A percentile compares a stretch with the other conserved stretches of the same genome.
These are phyloP conservation scores for Trichocladium uniseriatum DNA, from an alignment of 495 filamentous ascomycete species.

Conservation along the genomic window DNA sequence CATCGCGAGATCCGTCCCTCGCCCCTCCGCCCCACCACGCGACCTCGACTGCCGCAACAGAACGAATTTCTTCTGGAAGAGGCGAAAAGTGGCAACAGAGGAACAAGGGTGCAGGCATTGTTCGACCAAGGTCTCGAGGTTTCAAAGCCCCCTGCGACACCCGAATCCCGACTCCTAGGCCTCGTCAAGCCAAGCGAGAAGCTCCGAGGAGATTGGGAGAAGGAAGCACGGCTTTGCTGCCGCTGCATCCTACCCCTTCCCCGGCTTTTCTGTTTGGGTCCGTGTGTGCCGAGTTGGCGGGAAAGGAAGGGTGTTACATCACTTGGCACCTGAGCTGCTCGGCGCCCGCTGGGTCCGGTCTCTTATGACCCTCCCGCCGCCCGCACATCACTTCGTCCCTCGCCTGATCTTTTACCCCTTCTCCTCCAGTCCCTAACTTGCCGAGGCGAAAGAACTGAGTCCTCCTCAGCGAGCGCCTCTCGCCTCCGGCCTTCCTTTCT, in stretches of 20 bases:
- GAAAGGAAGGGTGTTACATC: slow-evolving; percentile 9
- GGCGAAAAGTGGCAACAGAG: not conserved
- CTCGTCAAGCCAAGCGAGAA: not conserved
- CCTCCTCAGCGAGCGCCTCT: slow-evolving; percentile 29
- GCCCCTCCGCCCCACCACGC: not conserved
- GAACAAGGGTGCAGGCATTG: not conserved
- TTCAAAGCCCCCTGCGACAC: not conserved
- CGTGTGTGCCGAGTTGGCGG: slow-evolving; percentile 3
- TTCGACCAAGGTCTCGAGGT: not conserved
- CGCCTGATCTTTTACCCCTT: slow-evolving; percentile 14
- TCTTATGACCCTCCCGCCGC: slow-evolving; percentile 42
- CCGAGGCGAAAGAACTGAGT: slow-evolving; percentile 25
- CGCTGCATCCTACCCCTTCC: slow-evolving; percentile 8
- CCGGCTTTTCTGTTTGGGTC: slow-evolving; percentile 2
- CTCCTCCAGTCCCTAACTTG: slow-evolving; percentile 18
- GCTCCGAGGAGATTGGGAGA: not conserved
- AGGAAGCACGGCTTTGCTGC: slow-evolving; percentile 5
- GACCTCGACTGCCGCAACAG: not conserved
- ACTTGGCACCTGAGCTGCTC: slow-evolving; percentile 12
- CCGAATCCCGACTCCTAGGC: not conserved
- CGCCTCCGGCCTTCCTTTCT: slow-evolving; percentile 35
- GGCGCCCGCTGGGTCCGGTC: slow-evolving; percentile 12
- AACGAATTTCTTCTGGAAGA: not conserved
- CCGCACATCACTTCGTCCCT: slow-evolving; percentile 23
- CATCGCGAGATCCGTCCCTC: not conserved